Percentiles rank a stretch among this genome's conserved stretches.
Evolutionary conservation across 192 early-diverging fungal species (phyloP).

Genomic region (Coemansia sp.): DNA sequence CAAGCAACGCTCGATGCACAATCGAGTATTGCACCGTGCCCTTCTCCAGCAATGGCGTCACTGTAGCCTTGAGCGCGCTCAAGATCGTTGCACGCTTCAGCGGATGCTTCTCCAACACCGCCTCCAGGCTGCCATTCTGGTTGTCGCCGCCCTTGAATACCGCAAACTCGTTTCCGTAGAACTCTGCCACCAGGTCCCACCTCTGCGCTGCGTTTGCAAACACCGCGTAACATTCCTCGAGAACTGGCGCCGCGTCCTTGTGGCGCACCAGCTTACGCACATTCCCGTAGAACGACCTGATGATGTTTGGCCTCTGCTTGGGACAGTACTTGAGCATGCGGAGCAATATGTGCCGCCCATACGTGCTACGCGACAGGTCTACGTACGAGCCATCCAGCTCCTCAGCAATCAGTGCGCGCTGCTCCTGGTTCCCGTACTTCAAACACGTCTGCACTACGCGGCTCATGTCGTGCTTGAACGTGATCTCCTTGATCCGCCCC

Average conservation of each 20-base stretch:
- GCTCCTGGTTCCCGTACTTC: constrained; percentile 80
- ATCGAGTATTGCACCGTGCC: constrained; percentile 74
- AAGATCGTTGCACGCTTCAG: constrained; percentile 56
- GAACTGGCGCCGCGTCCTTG: constrained; percentile 79
- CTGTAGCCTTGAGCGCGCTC: constrained; percentile 64
- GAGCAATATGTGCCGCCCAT: constrained; percentile 86
- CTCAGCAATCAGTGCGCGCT: constrained; percentile 73
- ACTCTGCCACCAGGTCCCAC: constrained; percentile 77
- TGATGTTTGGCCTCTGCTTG: constrained; percentile 65
- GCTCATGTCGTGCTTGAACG: constrained; percentile 94
- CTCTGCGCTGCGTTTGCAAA: constrained; percentile 77
- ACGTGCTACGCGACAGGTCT: constrained; percentile 71
- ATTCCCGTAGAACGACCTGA: constrained; percentile 76
- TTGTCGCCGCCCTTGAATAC: constrained; percentile 72
- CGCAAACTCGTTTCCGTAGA: constrained; percentile 90
- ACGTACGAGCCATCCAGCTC: constrained; percentile 79
- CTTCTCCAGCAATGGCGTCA: constrained; percentile 79
- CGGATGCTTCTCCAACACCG: constrained; percentile 57
- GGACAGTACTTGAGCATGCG: constrained; percentile 85
- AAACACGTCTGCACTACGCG: constrained; percentile 87
- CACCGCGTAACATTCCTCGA: constrained; percentile 83
- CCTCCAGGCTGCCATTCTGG: constrained; percentile 19
- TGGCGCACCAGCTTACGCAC: constrained; percentile 85
- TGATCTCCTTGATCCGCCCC: constrained; percentile 82
- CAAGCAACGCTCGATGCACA: constrained; percentile 82